Percentiles rank a stretch among this genome's conserved stretches.
Evolutionary conservation across 805 yeast genomes (phyloP).

Genomic region (Yueomyces sp.): DNA sequence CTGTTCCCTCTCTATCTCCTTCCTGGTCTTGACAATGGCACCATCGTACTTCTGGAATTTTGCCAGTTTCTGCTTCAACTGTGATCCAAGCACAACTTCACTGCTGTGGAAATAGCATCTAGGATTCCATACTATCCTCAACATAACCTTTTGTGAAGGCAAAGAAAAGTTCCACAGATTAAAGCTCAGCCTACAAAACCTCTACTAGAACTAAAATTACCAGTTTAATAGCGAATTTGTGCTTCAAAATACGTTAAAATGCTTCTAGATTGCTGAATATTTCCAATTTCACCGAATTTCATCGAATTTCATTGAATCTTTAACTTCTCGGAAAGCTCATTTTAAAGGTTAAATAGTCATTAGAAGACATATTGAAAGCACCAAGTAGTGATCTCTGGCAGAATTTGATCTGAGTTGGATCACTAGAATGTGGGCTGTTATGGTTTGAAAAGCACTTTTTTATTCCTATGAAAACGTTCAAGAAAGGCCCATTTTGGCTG

Average conservation of each 20-base stretch:
- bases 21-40: conserved; percentile 9
- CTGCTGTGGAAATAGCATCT: background rate
- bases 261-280: too few species aligned
- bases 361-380: background rate
- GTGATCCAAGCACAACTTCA: conserved; percentile 1
- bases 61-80: conserved; percentile 10
- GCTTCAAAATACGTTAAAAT: too few species aligned
- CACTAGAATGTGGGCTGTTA: too few species aligned
- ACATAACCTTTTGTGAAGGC: background rate
- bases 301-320: background rate
- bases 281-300: too few species aligned
- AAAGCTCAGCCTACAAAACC: too few species aligned
- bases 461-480: conserved; percentile 1
- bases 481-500: conserved; percentile 5
- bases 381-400: background rate
- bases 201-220: too few species aligned
- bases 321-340: background rate
- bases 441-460: too few species aligned
- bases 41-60: conserved; percentile 6
- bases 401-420: background rate
- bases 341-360: background rate
- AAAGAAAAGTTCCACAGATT: too few species aligned
- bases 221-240: too few species aligned
- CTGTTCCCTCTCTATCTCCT: conserved; percentile 7
- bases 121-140: background rate